phyloP scores from a whole-genome alignment of 352 stramenopile genomes.

The Phytophthora citricola region DNA sequence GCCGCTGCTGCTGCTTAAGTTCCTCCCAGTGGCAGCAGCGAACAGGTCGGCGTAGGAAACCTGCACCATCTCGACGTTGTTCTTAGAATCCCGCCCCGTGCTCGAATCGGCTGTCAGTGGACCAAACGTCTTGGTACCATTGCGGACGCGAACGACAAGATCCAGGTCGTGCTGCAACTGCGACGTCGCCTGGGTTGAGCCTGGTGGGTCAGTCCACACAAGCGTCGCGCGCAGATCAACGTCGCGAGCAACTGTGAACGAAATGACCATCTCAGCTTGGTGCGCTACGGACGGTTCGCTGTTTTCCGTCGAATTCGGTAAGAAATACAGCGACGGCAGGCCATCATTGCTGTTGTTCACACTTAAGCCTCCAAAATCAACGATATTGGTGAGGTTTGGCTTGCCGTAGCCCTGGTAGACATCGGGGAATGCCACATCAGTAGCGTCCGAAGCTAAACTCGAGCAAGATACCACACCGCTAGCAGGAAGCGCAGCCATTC shows the following conservation, averaged over 20 bases:
- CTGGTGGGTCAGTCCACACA: constrained; percentile 82
- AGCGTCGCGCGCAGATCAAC: constrained; percentile 76
- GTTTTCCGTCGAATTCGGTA: constrained; percentile 74
- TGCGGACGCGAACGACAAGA: constrained; percentile 68
- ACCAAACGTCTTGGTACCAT: constrained; percentile 60
- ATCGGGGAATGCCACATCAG: constrained; percentile 60
- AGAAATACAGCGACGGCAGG: constrained; percentile 61
- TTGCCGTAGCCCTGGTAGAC: constrained; percentile 85
- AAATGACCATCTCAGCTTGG: constrained; percentile 67
- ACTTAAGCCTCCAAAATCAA: constrained; percentile 47
- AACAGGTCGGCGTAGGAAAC: constrained; percentile 74
- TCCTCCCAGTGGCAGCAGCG: constrained; percentile 39
- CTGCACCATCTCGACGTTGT: constrained; percentile 88
- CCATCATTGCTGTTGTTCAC: constrained; percentile 11
- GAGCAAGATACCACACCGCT: constrained; percentile 62
- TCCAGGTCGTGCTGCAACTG: constrained; percentile 86
- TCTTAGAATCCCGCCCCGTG: constrained; percentile 70
- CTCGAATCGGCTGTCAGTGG: constrained; percentile 60
- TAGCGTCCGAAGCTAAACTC: constrained; percentile 36
- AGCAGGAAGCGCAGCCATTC: constrained; percentile 47
- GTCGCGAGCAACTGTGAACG: constrained; percentile 67
- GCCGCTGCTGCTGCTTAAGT: constrained; percentile 22
- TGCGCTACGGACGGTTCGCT: constrained; percentile 66
- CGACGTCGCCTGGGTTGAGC: constrained; percentile 62
- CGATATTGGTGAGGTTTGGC: constrained; percentile 82